Evolutionary conservation across 345 rosid genomes (phyloP).

Genomic region (Toxicodendron radicans): DNA sequence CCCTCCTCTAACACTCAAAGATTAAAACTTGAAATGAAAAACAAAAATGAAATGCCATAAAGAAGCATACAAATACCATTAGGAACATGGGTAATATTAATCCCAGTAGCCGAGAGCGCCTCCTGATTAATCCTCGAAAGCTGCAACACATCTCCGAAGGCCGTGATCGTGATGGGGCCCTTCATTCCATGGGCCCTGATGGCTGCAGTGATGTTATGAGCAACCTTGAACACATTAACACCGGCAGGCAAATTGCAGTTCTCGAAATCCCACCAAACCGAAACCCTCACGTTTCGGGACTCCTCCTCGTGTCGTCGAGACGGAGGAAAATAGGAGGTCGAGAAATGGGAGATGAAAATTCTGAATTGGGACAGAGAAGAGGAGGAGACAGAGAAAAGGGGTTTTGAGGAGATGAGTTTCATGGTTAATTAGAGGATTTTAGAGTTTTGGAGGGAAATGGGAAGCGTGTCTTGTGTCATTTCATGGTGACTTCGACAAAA

Average conservation of each 20-base stretch:
- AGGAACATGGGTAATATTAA: conserved; percentile 73
- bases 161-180: conserved; percentile 79
- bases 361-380: conserved; percentile 17
- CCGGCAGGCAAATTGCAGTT: conserved; percentile 66
- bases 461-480: conserved; percentile 7
- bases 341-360: conserved; percentile 39
- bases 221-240: conserved; percentile 59
- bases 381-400: conserved; percentile 25
- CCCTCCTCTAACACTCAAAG: background rate
- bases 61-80: conserved; percentile 37
- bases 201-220: conserved; percentile 58
- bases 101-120: conserved; percentile 75
- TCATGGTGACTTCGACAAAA: background rate
- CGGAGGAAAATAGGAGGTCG: conserved; percentile 21
- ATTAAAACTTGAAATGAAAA: background rate
- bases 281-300: conserved; percentile 55
- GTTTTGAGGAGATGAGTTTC: conserved; percentile 29
- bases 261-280: conserved; percentile 99
- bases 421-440: conserved; percentile 20
- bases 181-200: conserved; percentile 67
- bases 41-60: background rate
- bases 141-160: conserved; percentile 73
- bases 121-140: conserved; percentile 68
- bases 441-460: background rate
- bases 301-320: conserved; percentile 45